These are phyloP conservation scores for Xylariaceae sp. DNA, from an alignment of 2,329 filamentous ascomycete species.

Conservation along the genomic window DNA sequence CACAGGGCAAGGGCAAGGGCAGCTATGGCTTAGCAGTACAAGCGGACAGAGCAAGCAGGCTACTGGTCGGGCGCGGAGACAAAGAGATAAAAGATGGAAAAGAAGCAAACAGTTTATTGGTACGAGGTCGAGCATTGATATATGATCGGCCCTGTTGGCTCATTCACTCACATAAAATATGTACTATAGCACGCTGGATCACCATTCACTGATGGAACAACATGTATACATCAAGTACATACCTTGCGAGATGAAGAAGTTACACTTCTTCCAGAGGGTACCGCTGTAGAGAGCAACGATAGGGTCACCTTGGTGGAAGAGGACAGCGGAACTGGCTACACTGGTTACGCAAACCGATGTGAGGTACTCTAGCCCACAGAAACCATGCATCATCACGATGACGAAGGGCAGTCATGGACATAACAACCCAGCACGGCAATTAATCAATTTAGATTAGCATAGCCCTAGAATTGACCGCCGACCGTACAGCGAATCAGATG, in stretches of 20 bases:
- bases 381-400: constrained; percentile 9
- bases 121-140: background rate
- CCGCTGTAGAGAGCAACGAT: too few relatives aligned
- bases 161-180: background rate
- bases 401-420: constrained; percentile 2
- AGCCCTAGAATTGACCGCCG: background rate
- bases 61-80: background rate
- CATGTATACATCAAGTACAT: too few relatives aligned
- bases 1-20: constrained; percentile 11
- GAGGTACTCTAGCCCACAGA: background rate
- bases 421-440: background rate
- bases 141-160: background rate
- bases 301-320: background rate
- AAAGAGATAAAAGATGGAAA: constrained; percentile 1
- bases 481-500: too few relatives aligned
- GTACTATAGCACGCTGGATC: constrained; percentile 1
- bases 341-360: background rate
- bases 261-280: too few relatives aligned
- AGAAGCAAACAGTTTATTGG: too few relatives aligned
- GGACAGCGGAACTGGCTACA: too few relatives aligned
- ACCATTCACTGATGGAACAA: background rate
- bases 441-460: constrained; percentile 2
- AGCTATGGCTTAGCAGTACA: constrained; percentile 1
- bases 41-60: background rate
- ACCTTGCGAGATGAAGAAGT: too few relatives aligned